Conservation (phyloP, 352 stramenopile species). For the Phytophthora ohioensis region DNA sequence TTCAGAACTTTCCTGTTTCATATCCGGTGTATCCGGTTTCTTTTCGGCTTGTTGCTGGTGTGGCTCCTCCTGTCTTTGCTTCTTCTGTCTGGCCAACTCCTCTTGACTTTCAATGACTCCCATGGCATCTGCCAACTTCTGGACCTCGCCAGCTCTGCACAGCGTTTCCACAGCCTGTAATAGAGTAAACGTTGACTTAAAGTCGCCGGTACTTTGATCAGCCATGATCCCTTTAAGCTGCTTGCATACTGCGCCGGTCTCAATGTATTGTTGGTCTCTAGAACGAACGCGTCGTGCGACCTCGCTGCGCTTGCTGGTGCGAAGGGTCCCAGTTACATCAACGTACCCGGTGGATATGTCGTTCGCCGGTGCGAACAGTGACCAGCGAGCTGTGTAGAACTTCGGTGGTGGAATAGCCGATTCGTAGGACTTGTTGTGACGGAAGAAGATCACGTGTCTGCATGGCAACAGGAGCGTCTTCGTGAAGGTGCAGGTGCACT, state of each 20-base stretch:
- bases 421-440: neutral
- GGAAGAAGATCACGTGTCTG: conserved; percentile 13
- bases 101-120: conserved; percentile 8
- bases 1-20: neutral
- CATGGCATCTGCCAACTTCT: conserved; percentile 12
- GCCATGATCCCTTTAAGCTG: conserved; percentile 21
- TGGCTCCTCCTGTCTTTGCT: neutral
- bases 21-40: too few species aligned
- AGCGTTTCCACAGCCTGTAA: conserved; percentile 6
- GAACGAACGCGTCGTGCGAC: neutral
- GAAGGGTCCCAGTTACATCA: neutral
- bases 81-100: too few species aligned
- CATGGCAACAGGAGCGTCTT: conserved; percentile 20
- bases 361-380: conserved; percentile 6
- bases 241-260: neutral
- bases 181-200: neutral
- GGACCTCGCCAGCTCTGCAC: conserved; percentile 7
- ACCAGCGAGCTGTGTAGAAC: conserved; percentile 20
- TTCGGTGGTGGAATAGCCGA: conserved; percentile 15
- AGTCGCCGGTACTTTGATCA: conserved; percentile 3
- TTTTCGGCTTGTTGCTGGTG: too few species aligned
- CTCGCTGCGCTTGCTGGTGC: neutral
- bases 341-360: conserved; percentile 7
- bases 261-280: conserved; percentile 9
- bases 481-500: conserved; percentile 20